Evolutionary conservation across 2,329 filamentous ascomycete genomes (phyloP).

Genomic region (Penicillium sumatraense): DNA sequence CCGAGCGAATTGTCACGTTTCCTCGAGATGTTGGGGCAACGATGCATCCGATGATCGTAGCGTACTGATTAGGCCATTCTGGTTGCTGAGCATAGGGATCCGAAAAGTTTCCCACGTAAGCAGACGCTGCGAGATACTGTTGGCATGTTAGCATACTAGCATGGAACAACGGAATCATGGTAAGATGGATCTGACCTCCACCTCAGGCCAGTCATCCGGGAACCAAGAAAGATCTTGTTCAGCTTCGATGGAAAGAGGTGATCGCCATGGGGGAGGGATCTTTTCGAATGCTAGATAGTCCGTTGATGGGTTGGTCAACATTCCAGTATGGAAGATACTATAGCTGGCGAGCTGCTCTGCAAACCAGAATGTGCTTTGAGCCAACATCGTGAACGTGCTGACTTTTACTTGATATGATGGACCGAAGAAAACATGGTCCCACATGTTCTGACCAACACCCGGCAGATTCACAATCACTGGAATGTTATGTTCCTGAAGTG

Average conservation of each 20-base stretch:
- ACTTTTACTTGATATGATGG: constrained; percentile 34
- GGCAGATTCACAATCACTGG: constrained; percentile 31
- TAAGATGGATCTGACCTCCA: constrained; percentile 31
- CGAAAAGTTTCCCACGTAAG: constrained; percentile 34
- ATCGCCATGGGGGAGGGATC: constrained; percentile 27
- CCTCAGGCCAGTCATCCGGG: constrained; percentile 43
- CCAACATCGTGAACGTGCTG: constrained; percentile 25
- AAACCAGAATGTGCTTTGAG: constrained; percentile 20
- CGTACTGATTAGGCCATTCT: constrained; percentile 30
- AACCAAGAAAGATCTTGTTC: constrained; percentile 32
- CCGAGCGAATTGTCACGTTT: constrained; percentile 47
- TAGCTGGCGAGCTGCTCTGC: constrained; percentile 21
- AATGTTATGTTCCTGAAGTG: constrained; percentile 32
- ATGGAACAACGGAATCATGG: not conserved
- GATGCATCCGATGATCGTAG: constrained; percentile 28
- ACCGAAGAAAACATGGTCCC: constrained; percentile 39
- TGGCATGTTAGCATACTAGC: not conserved
- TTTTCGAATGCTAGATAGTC: constrained; percentile 42
- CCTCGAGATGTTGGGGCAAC: constrained; percentile 50
- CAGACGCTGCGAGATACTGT: constrained; percentile 34
- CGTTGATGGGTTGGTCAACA: constrained; percentile 33
- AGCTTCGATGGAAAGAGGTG: constrained; percentile 20
- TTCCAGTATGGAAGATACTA: constrained; percentile 23
- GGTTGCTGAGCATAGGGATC: constrained; percentile 29
- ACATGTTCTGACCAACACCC: constrained; percentile 45